A percentile compares a stretch with the other conserved stretches of the same genome.
phyloP scores from a whole-genome alignment of 2,329 filamentous ascomycete species.

The Trichoderma sp. region DNA sequence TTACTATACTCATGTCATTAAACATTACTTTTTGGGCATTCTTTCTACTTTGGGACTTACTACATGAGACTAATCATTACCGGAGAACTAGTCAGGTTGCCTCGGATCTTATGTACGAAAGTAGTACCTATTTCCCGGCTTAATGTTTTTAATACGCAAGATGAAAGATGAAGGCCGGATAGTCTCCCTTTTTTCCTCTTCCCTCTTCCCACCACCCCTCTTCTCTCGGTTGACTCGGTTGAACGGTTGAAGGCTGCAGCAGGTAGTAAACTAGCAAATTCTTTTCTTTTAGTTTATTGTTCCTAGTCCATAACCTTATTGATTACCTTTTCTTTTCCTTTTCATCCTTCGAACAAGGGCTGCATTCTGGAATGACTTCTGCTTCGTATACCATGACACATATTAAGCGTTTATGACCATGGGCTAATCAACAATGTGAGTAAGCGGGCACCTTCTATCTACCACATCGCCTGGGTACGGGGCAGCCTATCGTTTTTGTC shows the following conservation, averaged over 20 bases:
- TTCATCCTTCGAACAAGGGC: no score
- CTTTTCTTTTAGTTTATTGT: neutral
- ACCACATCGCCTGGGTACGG: neutral
- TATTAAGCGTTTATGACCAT: neutral
- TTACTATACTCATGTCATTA: neutral
- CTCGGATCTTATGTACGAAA: neutral
- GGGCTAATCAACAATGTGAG: neutral
- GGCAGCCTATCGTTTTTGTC: neutral
- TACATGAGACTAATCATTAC: neutral
- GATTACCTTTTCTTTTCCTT: neutral
- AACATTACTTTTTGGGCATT: neutral
- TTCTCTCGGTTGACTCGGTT: conserved; percentile 1
- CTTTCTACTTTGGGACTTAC: neutral
- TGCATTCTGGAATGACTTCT: no score
- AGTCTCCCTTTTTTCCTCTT: neutral
- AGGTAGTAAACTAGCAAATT: neutral
- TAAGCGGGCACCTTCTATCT: conserved; percentile 18
- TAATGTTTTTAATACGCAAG: neutral
- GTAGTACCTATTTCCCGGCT: neutral
- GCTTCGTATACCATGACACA: neutral
- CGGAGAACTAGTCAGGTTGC: neutral
- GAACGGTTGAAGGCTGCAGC: neutral
- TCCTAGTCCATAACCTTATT: conserved; percentile 6
- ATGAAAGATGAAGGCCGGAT: neutral
- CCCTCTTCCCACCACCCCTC: neutral